phyloP scores from a whole-genome alignment of 78 protist genomes.

The Isochrysis galbana region DNA sequence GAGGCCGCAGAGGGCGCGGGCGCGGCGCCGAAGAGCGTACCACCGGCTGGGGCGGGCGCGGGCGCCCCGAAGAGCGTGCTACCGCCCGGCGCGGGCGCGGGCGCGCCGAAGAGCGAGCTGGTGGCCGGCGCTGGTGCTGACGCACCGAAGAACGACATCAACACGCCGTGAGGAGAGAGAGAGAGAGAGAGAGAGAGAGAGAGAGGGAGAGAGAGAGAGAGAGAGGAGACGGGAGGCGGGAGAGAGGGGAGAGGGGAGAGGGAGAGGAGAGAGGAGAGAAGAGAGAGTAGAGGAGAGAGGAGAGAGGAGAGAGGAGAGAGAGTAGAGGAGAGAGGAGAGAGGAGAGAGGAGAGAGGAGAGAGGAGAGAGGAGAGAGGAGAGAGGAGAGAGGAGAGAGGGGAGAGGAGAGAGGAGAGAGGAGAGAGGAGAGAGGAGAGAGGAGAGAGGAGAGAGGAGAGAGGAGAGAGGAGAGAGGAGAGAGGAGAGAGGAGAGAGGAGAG shows the following conservation, averaged over 20 bases:
- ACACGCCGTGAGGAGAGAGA: background rate
- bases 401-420: background rate
- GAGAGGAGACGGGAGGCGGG: too few species aligned
- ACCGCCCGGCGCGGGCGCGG: background rate
- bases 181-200: background rate
- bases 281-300: too few species aligned
- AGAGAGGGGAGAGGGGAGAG: background rate
- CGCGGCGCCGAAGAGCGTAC: too few species aligned
- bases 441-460: background rate
- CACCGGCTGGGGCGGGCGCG: background rate
- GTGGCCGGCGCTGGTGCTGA: background rate
- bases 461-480: too few species aligned
- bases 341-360: background rate
- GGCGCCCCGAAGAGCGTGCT: background rate
- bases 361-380: background rate
- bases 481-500: too few species aligned
- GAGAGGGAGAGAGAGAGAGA: background rate
- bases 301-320: background rate
- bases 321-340: background rate
- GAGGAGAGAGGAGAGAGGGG: background rate
- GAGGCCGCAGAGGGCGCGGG: too few species aligned
- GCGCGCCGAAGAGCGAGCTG: background rate
- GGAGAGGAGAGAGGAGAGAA: too few species aligned
- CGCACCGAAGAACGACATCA: background rate
- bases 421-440: background rate